phyloP scores from a whole-genome alignment of 1,284 basidiomycete genomes.

The Cryptococcus hybrid region DNA sequence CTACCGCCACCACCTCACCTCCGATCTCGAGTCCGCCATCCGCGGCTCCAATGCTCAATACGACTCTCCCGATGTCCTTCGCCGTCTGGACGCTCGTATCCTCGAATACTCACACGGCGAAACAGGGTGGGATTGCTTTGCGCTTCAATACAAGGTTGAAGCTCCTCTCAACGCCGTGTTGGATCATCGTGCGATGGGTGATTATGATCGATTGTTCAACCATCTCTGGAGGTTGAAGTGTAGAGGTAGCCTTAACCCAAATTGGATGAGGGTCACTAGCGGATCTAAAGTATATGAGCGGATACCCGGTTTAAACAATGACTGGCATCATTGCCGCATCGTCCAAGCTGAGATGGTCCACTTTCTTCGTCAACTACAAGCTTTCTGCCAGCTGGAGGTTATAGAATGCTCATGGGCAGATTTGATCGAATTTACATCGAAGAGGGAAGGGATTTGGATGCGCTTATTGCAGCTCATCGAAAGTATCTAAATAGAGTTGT shows the following conservation, averaged over 20 bases:
- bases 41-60: constrained; percentile 91
- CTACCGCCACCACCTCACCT: constrained; percentile 94
- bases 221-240: constrained; percentile 97
- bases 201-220: constrained; percentile 88
- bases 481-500: constrained; percentile 80
- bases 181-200: constrained; percentile 81
- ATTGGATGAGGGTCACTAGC: constrained; percentile 82
- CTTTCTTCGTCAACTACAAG: constrained; percentile 90
- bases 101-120: constrained; percentile 94
- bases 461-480: constrained; percentile 82
- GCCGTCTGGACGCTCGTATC: constrained; percentile 92
- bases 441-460: constrained; percentile 91
- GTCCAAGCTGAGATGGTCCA: constrained; percentile 95
- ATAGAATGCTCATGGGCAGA: constrained; percentile 94
- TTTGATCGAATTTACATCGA: constrained; percentile 75
- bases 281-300: constrained; percentile 74
- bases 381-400: constrained; percentile 95
- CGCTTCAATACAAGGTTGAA: constrained; percentile 95
- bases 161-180: constrained; percentile 94
- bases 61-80: constrained; percentile 80
- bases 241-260: constrained; percentile 76
- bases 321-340: constrained; percentile 87
- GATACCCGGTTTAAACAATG: constrained; percentile 69
- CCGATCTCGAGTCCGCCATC: constrained; percentile 92
- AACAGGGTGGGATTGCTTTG: constrained; percentile 97